Conservation (phyloP, 352 stramenopile genomes). For the Globisporangium cystogenes region DNA sequence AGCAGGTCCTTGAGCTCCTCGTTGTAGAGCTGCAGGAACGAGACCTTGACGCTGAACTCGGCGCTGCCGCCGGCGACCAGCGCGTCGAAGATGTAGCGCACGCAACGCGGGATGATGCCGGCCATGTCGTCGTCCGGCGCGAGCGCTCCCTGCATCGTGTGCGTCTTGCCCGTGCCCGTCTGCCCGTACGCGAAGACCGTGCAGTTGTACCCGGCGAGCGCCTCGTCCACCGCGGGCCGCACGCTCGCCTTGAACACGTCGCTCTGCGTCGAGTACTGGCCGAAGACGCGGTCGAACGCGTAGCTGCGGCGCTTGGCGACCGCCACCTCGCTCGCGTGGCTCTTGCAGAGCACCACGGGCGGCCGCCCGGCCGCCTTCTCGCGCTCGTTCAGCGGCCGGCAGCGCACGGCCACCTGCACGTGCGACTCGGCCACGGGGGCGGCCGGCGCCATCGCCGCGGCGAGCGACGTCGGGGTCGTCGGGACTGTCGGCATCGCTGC, state of each 20-base stretch:
- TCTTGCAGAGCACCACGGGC: conserved; percentile 83
- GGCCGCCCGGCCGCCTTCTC: conserved; percentile 77
- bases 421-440: conserved; percentile 19
- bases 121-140: conserved; percentile 76
- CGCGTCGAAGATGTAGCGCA: conserved; percentile 94
- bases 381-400: conserved; percentile 83
- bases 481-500: too few relatives aligned
- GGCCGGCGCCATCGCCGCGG: not conserved
- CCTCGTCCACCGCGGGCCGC: conserved; percentile 94
- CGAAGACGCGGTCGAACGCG: conserved; percentile 91
- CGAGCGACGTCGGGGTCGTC: not conserved
- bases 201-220: conserved; percentile 94
- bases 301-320: conserved; percentile 89
- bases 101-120: conserved; percentile 94
- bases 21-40: conserved; percentile 99
- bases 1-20: conserved; percentile 96
- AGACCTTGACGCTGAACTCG: conserved; percentile 93
- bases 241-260: conserved; percentile 94
- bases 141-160: conserved; percentile 97
- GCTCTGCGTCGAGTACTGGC: conserved; percentile 95
- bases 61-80: conserved; percentile 85
- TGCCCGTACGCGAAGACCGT: conserved; percentile 98
- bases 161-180: conserved; percentile 96
- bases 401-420: conserved; percentile 90
- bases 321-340: conserved; percentile 78